These are phyloP conservation scores for Leptoxyphium fumago DNA, from an alignment of 2,329 filamentous ascomycete genomes.

Conservation along the genomic window DNA sequence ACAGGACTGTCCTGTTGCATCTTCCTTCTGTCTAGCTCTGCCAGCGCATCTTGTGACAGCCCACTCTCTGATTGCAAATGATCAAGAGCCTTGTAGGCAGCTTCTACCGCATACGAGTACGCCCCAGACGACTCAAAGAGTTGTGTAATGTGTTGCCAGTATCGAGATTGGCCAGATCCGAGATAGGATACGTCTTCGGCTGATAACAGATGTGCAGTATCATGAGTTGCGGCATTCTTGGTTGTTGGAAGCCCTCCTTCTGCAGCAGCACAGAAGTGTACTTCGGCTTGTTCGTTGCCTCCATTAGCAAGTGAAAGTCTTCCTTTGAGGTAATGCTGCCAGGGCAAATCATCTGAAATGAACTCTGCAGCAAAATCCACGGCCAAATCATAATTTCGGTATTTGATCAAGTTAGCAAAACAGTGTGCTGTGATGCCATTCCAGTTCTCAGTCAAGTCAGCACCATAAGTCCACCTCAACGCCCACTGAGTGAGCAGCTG, in stretches of 20 bases:
- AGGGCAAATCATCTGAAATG: slow-evolving; percentile 42
- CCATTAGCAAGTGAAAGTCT: slow-evolving; percentile 60
- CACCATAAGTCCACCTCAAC: slow-evolving; percentile 28
- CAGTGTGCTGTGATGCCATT: slow-evolving; percentile 24
- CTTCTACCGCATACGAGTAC: slow-evolving; percentile 71
- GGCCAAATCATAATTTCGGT: slow-evolving; percentile 29
- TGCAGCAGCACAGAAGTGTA: slow-evolving; percentile 64
- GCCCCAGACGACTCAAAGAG: slow-evolving; percentile 68
- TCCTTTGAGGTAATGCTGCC: slow-evolving; percentile 67
- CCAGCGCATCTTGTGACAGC: slow-evolving; percentile 8
- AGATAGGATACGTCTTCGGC: slow-evolving; percentile 55
- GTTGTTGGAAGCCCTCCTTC: slow-evolving; percentile 9
- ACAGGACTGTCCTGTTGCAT: slow-evolving; percentile 15
- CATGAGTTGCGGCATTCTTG: slow-evolving; percentile 17
- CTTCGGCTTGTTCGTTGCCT: slow-evolving; percentile 57
- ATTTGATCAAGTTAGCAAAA: slow-evolving; percentile 29
- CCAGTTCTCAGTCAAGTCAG: slow-evolving; percentile 24
- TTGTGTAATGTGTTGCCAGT: slow-evolving; percentile 72
- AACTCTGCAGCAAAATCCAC: slow-evolving; percentile 38
- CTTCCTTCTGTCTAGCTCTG: slow-evolving; percentile 15
- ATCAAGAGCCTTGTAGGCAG: slow-evolving; percentile 44
- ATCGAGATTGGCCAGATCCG: slow-evolving; percentile 62
- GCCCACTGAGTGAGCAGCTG: slow-evolving; percentile 30
- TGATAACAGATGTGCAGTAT: slow-evolving; percentile 51
- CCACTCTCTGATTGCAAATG: slow-evolving; percentile 8